Conservation (phyloP, 2,329 filamentous ascomycete species). For the Hysterium pulicare region DNA sequence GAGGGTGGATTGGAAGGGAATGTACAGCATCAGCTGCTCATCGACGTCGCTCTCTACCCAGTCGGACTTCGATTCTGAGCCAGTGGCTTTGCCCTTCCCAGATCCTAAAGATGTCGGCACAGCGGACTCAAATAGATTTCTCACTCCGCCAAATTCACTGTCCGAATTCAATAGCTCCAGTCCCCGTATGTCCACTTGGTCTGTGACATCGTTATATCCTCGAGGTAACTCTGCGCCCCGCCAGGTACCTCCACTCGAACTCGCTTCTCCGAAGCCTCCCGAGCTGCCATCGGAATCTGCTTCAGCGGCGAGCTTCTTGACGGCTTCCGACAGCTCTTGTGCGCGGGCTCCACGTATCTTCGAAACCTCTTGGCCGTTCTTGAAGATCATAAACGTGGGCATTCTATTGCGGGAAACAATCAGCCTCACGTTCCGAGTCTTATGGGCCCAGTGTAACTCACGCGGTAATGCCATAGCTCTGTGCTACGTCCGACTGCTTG, state of each 20-base stretch:
- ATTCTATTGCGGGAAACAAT: slow-evolving; percentile 50
- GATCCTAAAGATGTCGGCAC: slow-evolving; percentile 61
- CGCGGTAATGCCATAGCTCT: slow-evolving; percentile 69
- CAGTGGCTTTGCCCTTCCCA: slow-evolving; percentile 50
- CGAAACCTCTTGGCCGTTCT: slow-evolving; percentile 63
- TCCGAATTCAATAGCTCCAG: slow-evolving; percentile 88
- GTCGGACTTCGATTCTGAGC: slow-evolving; percentile 57
- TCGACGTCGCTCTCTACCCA: slow-evolving; percentile 97
- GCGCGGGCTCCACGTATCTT: slow-evolving; percentile 73
- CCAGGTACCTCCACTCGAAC: slow-evolving; percentile 57
- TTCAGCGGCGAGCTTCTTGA: slow-evolving; percentile 69
- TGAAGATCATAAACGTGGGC: slow-evolving; percentile 85
- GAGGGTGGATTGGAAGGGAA: slow-evolving; percentile 81
- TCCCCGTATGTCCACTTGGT: slow-evolving; percentile 73
- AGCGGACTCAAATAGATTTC: slow-evolving; percentile 66
- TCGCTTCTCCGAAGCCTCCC: slow-evolving; percentile 40
- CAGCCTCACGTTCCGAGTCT: slow-evolving; percentile 7
- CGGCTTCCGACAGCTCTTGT: slow-evolving; percentile 64
- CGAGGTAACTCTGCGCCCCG: slow-evolving; percentile 70
- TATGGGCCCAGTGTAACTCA: slow-evolving; percentile 38
- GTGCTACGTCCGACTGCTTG: slow-evolving; percentile 67
- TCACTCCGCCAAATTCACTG: slow-evolving; percentile 68
- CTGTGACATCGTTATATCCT: slow-evolving; percentile 79
- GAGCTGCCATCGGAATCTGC: slow-evolving; percentile 46
- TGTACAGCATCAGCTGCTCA: slow-evolving; percentile 89